These are phyloP conservation scores for Pichia cephalocereana DNA, from an alignment of 805 yeast genomes.

Conservation along the genomic window DNA sequence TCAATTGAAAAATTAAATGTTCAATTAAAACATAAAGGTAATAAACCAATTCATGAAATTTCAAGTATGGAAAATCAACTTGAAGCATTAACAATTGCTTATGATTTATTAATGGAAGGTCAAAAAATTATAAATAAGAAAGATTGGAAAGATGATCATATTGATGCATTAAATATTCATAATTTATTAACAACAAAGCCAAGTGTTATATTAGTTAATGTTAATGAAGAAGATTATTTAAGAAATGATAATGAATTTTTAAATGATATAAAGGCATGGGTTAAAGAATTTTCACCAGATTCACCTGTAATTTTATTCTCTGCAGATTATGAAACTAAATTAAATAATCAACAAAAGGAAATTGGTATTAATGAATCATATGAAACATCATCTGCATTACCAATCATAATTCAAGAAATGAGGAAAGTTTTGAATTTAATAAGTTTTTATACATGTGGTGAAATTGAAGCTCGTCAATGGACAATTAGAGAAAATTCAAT, in stretches of 20 bases:
- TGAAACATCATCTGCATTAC: slow-evolving; percentile 68
- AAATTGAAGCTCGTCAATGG: slow-evolving; percentile 97
- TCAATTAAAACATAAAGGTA: slow-evolving; percentile 67
- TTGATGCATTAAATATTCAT: slow-evolving; percentile 81
- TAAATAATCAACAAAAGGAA: slow-evolving; percentile 7
- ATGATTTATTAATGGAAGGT: slow-evolving; percentile 71
- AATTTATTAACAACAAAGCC: slow-evolving; percentile 91
- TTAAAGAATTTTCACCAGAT: slow-evolving; percentile 78
- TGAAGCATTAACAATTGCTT: slow-evolving; percentile 67
- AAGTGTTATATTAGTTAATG: slow-evolving; percentile 82
- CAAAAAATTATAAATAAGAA: slow-evolving; percentile 75
- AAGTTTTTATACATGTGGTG: slow-evolving; percentile 93
- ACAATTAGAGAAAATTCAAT: slow-evolving; percentile 84
- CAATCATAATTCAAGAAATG: slow-evolving; percentile 80
- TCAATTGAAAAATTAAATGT: slow-evolving; percentile 50
- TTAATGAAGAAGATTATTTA: slow-evolving; percentile 80
- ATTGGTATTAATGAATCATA: not conserved
- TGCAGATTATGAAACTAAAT: slow-evolving; percentile 24
- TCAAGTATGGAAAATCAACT: slow-evolving; percentile 77
- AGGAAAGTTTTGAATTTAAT: slow-evolving; percentile 78
- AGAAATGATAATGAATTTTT: slow-evolving; percentile 86
- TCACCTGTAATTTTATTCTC: slow-evolving; percentile 29
- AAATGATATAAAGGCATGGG: slow-evolving; percentile 81
- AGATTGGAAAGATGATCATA: slow-evolving; percentile 84
- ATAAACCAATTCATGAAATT: slow-evolving; percentile 62